A percentile compares a stretch with the other conserved stretches of the same genome.
Evolutionary conservation across 768 basidiomycete species (phyloP).

Genomic region (Tulasnella sp.): DNA sequence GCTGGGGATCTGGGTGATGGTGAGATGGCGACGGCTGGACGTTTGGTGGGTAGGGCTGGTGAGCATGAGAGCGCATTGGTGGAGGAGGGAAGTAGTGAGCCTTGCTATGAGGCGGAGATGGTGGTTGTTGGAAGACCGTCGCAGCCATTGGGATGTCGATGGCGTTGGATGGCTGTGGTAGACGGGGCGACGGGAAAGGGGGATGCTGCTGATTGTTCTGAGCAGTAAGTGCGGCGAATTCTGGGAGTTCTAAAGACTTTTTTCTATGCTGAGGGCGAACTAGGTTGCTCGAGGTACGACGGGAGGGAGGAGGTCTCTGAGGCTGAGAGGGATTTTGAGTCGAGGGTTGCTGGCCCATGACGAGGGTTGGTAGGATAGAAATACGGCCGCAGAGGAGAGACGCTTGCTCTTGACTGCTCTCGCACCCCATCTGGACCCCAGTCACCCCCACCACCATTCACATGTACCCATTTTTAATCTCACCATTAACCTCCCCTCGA

Average conservation of each 20-base stretch:
- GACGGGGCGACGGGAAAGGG: background rate
- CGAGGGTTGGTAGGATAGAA: slow-evolving; percentile 4
- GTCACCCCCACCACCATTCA: background rate
- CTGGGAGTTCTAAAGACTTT: slow-evolving; percentile 21
- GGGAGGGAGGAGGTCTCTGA: slow-evolving; percentile 15
- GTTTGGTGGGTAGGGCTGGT: background rate
- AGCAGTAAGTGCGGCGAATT: slow-evolving; percentile 15
- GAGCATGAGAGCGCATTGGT: background rate
- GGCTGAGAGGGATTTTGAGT: slow-evolving; percentile 11
- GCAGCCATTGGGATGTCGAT: slow-evolving; percentile 18
- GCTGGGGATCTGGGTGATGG: slow-evolving; percentile 2
- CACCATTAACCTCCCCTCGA: background rate
- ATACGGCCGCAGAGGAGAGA: slow-evolving; percentile 5
- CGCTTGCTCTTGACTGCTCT: slow-evolving; percentile 3
- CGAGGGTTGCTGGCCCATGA: slow-evolving; percentile 9
- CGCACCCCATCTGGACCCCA: background rate
- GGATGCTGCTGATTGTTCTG: slow-evolving; percentile 6
- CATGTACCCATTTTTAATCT: background rate
- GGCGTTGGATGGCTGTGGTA: slow-evolving; percentile 12
- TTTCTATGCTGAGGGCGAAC: background rate
- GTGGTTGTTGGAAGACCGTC: slow-evolving; percentile 15
- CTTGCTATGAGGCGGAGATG: slow-evolving; percentile 3
- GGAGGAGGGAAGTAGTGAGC: slow-evolving; percentile 9
- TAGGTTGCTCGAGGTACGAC: slow-evolving; percentile 12
- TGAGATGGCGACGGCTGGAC: background rate